Evolutionary conservation across 2,329 filamentous ascomycete species (phyloP), one percentile per base, ranked within the genome.

Genomic region (Emericellopsis cladophorae): DNA sequence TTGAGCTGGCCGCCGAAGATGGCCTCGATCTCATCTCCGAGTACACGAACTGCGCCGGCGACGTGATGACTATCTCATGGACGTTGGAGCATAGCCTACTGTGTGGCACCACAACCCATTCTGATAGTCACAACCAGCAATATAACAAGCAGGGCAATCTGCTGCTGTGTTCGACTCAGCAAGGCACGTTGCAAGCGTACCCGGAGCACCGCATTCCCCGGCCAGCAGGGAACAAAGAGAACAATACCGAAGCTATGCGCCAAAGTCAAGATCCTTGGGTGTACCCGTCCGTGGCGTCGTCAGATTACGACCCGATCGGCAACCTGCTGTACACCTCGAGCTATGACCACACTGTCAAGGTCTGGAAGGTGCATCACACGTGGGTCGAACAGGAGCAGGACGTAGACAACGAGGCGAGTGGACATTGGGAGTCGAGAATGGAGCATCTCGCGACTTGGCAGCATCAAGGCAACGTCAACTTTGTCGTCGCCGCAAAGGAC

Each of bases 61-160:
- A 81, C 48, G 70, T 81, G 35, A 62, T 67, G 18, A 72, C 75
- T 3, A 62, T 78, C 38, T 65, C 64, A 15, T 81, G 77, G 77
- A 60, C 73, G 0, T 71, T 70, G 0, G 51, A 69, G 16, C 52
- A 63, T n/a, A 59, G 60, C 14, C 74, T 80, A 40, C 51, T 81
- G n/a, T 78, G 74, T 46, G 77, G 77, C 29, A 75, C 76, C 0
- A 77, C 74, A 0, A 70, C 72, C 1, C 76, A 81, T 54, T 79
- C 74, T 1, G 77, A 81, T 48, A 58, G 63, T 0, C 72, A 76
- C 34, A 81, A 80, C 43, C 75, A 79, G 49, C 76, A 80, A 45
- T 81, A 81, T 50, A 81, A 81, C 48, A 79, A 74, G 47, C 68
- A 72, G 0, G 76, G 77, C 1, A 81, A 81, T 48, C 54, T 81